phyloP scores from a whole-genome alignment of 257 asterid genomes.

The Coffea eugenioides region DNA sequence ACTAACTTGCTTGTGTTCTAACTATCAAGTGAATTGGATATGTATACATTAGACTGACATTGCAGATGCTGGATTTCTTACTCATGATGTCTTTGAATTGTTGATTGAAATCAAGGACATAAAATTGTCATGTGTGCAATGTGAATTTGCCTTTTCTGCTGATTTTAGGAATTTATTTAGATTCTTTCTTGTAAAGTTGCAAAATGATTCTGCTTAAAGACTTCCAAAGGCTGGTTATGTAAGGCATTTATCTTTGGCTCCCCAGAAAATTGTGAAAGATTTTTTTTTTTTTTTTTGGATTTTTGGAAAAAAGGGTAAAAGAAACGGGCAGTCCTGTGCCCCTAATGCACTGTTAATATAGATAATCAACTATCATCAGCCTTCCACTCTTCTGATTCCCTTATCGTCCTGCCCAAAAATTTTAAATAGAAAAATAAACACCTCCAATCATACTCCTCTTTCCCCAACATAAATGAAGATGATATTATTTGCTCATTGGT shows the following conservation, averaged over 20 bases:
- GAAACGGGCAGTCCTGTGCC: not conserved
- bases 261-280: not conserved
- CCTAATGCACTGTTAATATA: not conserved
- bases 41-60: not conserved
- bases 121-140: not conserved
- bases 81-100: not conserved
- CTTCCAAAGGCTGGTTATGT: not conserved
- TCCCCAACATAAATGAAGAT: not conserved
- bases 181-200: not conserved
- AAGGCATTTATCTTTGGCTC: not conserved
- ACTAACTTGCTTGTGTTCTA: not conserved
- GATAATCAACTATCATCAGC: not conserved
- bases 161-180: not conserved
- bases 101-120: no score
- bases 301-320: not conserved
- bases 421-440: no score
- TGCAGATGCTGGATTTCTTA: not conserved
- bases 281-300: not conserved
- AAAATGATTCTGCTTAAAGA: not conserved
- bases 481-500: constrained; percentile 13
- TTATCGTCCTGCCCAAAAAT: no score
- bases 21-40: not conserved
- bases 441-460: not conserved
- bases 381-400: not conserved
- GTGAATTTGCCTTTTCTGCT: not conserved